phyloP scores from a whole-genome alignment of 768 basidiomycete genomes.

The Pisolithus tinctorius region DNA sequence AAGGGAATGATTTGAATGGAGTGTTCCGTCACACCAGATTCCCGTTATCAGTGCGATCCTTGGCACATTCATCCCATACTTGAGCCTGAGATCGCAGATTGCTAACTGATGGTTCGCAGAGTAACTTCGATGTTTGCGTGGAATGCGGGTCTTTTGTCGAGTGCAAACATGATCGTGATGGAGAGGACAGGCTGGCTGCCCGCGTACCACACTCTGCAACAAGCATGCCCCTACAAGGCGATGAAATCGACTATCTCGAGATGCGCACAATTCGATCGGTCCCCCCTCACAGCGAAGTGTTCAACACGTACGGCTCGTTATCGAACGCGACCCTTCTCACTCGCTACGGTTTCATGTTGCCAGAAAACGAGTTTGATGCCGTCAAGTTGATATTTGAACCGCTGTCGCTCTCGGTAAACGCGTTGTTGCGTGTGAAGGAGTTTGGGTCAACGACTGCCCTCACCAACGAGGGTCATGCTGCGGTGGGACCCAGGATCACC shows the following conservation, averaged over 20 bases:
- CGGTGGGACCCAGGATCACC: slow-evolving; percentile 4
- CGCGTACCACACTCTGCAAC: slow-evolving; percentile 2
- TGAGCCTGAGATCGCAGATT: neutral
- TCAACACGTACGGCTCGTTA: slow-evolving; percentile 72
- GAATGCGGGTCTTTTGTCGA: slow-evolving; percentile 62
- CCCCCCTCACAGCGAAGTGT: slow-evolving; percentile 48
- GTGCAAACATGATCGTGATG: slow-evolving; percentile 58
- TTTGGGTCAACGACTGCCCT: neutral
- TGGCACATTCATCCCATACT: neutral
- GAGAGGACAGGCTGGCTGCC: slow-evolving; percentile 2
- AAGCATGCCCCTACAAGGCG: slow-evolving; percentile 3
- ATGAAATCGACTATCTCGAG: slow-evolving; percentile 43
- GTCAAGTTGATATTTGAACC: slow-evolving; percentile 30
- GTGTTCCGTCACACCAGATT: neutral
- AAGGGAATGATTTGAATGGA: neutral
- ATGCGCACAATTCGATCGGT: slow-evolving; percentile 61
- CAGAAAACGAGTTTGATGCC: slow-evolving; percentile 64
- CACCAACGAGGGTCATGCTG: slow-evolving; percentile 10
- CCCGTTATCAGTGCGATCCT: neutral
- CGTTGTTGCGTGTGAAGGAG: slow-evolving; percentile 9
- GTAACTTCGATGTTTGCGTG: slow-evolving; percentile 66
- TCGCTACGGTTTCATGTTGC: slow-evolving; percentile 70
- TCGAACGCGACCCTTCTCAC: slow-evolving; percentile 59
- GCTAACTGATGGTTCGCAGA: slow-evolving; percentile 34
- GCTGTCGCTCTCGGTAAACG: slow-evolving; percentile 8